phyloP scores from a whole-genome alignment of 2,329 filamentous ascomycete species.

The Thermomyces lanuginosus region DNA sequence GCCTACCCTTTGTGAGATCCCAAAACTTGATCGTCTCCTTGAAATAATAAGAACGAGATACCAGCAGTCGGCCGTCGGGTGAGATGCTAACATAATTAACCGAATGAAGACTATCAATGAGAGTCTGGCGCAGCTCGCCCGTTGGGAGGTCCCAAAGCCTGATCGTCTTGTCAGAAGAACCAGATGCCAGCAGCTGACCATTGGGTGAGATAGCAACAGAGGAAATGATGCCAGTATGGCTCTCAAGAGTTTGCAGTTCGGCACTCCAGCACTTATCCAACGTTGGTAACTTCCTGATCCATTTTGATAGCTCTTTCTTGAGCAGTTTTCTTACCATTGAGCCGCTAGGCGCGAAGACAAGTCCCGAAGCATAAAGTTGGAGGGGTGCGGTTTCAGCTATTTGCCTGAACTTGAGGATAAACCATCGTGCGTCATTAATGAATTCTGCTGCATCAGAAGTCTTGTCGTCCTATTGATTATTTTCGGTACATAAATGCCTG shows the following conservation, averaged over 20 bases:
- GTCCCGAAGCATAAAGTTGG: conserved; percentile 1
- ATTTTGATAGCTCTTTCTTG: too few relatives aligned
- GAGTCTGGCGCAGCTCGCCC: conserved; percentile 3
- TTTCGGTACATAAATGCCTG: too few relatives aligned
- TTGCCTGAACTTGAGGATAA: neutral
- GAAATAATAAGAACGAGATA: neutral
- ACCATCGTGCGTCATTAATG: neutral
- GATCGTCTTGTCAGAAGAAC: conserved; percentile 5
- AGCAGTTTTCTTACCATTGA: too few relatives aligned
- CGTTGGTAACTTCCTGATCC: too few relatives aligned
- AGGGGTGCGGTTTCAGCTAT: neutral
- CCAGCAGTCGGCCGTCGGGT: neutral
- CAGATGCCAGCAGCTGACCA: conserved; percentile 8
- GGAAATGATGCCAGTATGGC: conserved; percentile 5
- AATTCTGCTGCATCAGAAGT: neutral
- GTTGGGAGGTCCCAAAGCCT: conserved; percentile 8
- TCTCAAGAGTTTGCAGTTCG: conserved; percentile 5
- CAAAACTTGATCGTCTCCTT: too few relatives aligned
- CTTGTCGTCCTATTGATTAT: neutral
- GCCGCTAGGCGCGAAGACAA: conserved; percentile 1
- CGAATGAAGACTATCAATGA: conserved; percentile 6
- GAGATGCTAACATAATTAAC: neutral
- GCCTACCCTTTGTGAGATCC: too few relatives aligned
- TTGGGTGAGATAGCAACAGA: conserved; percentile 10
- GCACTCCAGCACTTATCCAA: conserved; percentile 9